Evolutionary conservation across 2,329 filamentous ascomycete species (phyloP), one percentile per base, ranked within the genome.

Genomic region (Cryoendolithus antarcticus): DNA sequence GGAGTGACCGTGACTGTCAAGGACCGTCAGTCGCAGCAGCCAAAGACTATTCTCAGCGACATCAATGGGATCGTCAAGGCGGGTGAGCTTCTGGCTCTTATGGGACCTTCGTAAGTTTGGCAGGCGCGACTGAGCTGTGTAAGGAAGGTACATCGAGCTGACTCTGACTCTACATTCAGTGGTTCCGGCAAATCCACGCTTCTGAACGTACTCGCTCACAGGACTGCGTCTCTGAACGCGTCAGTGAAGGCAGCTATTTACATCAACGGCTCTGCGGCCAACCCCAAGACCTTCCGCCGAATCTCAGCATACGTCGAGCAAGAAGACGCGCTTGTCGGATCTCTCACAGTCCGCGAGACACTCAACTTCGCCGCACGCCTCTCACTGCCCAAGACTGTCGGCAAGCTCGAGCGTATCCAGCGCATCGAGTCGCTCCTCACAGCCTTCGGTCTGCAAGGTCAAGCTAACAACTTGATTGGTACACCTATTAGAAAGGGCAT

Each of bases 401-500:
- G 61, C 45, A 74, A 74, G 46, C 57, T 63, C 3, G 76, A 85
- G 46, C 71, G 80, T 2, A 62, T 71, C 2, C 62, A 69, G 13
- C 72, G 81, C 13, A 79, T 88, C 40, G 66, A 79, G 40, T 70
- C 69, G 2, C 69, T 93, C 1, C 64, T 93, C 8, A 66, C 70
- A 4, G 72, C 81, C 0, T 89, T 93, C 46, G 86, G 85, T 9
- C 72, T 93, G 2, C 67, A 71, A 19, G 67, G 70, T 2, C 83
- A 88, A 54, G 70, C 77, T 2, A 65, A 82, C 44, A 80, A 78
- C 3, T 62, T 93, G 33, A 77, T 93, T 46, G 86, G 86, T 30
- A 93, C 86, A 1, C 82, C 84, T 0, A 80, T 91, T 45, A 74
- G 77, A 8, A 91, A 88, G 60, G 86, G 86, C 9, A 77, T 93